Conservation (phyloP, 2,329 filamentous ascomycete species). For the Aquanectria penicillioides region DNA sequence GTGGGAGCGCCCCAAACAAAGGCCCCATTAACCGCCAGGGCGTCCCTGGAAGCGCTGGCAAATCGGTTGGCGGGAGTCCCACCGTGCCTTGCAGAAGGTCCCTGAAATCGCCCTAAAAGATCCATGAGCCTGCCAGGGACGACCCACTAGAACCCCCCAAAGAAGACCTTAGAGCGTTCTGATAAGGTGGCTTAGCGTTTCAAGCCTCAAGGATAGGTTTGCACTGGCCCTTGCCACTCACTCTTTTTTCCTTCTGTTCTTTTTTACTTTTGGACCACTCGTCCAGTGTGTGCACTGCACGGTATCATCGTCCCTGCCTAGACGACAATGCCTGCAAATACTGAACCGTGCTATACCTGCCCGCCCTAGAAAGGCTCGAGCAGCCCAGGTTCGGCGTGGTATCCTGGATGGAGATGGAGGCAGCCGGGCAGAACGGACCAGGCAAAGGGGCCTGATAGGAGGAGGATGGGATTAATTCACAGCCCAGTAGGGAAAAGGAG, state of each 20-base stretch:
- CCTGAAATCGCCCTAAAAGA: conserved; percentile 7
- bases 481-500: not conserved
- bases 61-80: conserved; percentile 15
- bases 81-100: conserved; percentile 38
- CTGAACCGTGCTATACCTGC: not conserved
- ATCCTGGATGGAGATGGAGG: not conserved
- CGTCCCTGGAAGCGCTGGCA: conserved; percentile 15
- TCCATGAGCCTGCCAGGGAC: conserved; percentile 1
- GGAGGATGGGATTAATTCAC: not conserved
- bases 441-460: not conserved
- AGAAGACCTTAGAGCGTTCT: conserved; percentile 28
- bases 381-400: not conserved
- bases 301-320: conserved; percentile 8
- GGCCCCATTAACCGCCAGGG: conserved; percentile 4
- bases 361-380: not conserved
- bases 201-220: conserved; percentile 29
- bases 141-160: conserved; percentile 20
- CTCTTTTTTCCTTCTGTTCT: not conserved
- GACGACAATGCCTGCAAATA: conserved; percentile 3
- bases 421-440: not conserved
- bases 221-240: conserved; percentile 29
- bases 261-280: too few species aligned
- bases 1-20: conserved; percentile 12
- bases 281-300: not conserved
- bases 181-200: conserved; percentile 43